Evolutionary conservation across 108 stramenopile species (phyloP).

Genomic region (Nitzschia sp.): DNA sequence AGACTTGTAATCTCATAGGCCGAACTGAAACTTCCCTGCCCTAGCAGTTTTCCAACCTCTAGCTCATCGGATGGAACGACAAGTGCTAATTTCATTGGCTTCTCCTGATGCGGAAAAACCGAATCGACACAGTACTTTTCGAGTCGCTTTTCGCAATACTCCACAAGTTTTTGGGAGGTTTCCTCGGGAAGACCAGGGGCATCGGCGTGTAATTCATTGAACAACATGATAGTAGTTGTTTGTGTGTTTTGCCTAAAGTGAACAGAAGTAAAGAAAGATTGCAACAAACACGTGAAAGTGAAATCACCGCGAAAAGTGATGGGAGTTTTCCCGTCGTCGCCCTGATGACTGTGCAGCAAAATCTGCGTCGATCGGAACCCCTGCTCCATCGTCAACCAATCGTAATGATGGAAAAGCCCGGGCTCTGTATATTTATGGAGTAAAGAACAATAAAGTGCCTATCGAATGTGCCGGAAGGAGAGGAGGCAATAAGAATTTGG

Average conservation of each 20-base stretch:
- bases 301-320: too few relatives aligned
- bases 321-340: too few relatives aligned
- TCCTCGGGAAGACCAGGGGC: background rate
- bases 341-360: too few relatives aligned
- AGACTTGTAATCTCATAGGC: slow-evolving; percentile 50
- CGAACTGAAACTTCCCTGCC: slow-evolving; percentile 60
- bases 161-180: background rate
- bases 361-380: too few relatives aligned
- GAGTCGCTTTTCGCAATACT: background rate
- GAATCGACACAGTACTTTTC: background rate
- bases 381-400: too few relatives aligned
- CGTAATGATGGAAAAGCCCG: too few relatives aligned
- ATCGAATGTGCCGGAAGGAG: too few relatives aligned
- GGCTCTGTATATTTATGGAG: too few relatives aligned
- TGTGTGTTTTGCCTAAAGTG: background rate
- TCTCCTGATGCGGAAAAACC: background rate
- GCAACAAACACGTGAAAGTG: too few relatives aligned
- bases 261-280: too few relatives aligned
- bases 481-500: too few relatives aligned
- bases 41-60: slow-evolving; percentile 50
- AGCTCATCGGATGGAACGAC: slow-evolving; percentile 10
- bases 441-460: too few relatives aligned
- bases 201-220: background rate
- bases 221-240: background rate
- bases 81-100: background rate